phyloP scores from a whole-genome alignment of 148 eudicot genomes.

The Pharnaceum exiguum region DNA sequence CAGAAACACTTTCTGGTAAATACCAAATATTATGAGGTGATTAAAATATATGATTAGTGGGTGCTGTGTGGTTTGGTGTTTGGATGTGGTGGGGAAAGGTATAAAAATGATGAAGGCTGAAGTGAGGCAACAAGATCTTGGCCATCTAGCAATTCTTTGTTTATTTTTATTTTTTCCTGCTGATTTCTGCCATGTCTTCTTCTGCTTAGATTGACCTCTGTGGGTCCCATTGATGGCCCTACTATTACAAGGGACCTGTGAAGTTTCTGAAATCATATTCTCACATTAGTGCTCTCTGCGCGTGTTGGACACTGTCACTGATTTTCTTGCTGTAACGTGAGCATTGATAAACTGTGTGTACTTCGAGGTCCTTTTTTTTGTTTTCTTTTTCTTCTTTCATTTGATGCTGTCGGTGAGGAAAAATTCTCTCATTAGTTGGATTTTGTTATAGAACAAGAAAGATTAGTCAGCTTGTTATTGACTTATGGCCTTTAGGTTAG shows the following conservation, averaged over 20 bases:
- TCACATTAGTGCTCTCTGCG: background rate
- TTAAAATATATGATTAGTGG: no score
- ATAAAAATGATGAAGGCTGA: slow-evolving; percentile 6
- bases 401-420: slow-evolving; percentile 19
- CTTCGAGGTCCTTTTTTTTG: background rate
- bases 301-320: slow-evolving; percentile 5
- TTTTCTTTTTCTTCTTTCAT: background rate
- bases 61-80: no score
- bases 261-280: no score
- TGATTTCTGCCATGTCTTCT: no score
- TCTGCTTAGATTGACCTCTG: slow-evolving; percentile 3
- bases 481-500: no score
- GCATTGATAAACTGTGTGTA: slow-evolving; percentile 13
- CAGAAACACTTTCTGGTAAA: no score
- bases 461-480: no score
- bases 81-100: background rate
- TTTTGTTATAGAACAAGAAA: no score
- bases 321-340: slow-evolving; percentile 5
- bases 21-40: no score
- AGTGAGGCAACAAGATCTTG: slow-evolving; percentile 4
- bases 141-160: no score
- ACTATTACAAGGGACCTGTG: background rate
- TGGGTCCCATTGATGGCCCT: slow-evolving; percentile 4
- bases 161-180: no score
- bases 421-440: no score